phyloP scores from a whole-genome alignment of 1,139 yeast genomes.

The Debaryomyces nepalensis region DNA sequence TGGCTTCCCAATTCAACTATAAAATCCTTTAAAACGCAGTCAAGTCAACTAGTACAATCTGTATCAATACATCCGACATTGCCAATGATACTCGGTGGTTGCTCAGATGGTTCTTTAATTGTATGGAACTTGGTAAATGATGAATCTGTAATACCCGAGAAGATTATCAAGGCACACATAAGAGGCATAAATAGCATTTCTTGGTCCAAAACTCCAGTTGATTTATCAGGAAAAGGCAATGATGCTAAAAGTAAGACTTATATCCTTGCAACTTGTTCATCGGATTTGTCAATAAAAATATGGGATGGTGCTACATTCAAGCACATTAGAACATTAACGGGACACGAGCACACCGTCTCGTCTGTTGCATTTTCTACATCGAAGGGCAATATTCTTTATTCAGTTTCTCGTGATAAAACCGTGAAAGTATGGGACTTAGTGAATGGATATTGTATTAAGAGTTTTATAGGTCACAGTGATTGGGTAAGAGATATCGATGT shows the following conservation, averaged over 20 bases:
- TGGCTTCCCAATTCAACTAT: conserved; percentile 75
- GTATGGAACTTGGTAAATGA: conserved; percentile 72
- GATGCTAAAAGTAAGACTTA: conserved; percentile 21
- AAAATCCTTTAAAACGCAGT: conserved; percentile 57
- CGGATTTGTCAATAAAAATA: conserved; percentile 73
- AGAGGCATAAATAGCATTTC: conserved; percentile 66
- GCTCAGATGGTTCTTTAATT: conserved; percentile 74
- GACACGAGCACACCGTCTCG: conserved; percentile 92
- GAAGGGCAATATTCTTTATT: conserved; percentile 53
- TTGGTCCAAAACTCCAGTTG: conserved; percentile 50
- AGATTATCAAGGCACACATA: conserved; percentile 76
- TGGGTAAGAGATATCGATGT: conserved; percentile 80
- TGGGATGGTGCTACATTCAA: conserved; percentile 65
- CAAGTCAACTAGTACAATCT: conserved; percentile 60
- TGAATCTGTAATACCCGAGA: conserved; percentile 65
- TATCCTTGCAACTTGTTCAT: conserved; percentile 63
- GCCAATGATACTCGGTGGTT: conserved; percentile 68
- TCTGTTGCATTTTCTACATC: conserved; percentile 54
- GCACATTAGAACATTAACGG: conserved; percentile 68
- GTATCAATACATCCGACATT: conserved; percentile 75
- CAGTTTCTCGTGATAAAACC: conserved; percentile 78
- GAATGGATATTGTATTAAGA: conserved; percentile 68
- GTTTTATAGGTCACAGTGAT: conserved; percentile 80
- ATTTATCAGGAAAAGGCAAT: conserved; percentile 22
- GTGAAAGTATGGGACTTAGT: conserved; percentile 78